Percentiles rank a stretch among this genome's conserved stretches.
Evolutionary conservation across 139 green algal genomes (phyloP).

Genomic region (Raphidocelis subcapitata): DNA sequence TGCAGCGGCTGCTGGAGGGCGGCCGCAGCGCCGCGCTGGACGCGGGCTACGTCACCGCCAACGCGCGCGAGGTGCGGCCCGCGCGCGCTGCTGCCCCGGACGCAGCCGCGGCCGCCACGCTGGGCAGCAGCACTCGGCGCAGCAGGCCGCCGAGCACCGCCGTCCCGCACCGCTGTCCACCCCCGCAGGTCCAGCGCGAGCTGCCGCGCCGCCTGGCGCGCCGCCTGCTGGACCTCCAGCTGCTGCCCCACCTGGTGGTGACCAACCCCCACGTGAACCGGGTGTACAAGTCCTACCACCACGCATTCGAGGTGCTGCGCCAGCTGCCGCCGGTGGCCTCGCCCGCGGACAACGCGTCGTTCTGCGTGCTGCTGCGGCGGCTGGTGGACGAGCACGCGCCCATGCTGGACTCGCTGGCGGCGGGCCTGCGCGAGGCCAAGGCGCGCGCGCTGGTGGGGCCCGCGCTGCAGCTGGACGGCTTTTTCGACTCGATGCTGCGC

Average conservation of each 20-base stretch:
- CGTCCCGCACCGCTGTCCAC: neutral
- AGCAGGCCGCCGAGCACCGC: neutral
- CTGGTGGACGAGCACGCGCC: constrained; percentile 86
- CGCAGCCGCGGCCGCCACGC: neutral
- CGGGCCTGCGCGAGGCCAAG: constrained; percentile 75
- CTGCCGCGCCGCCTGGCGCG: constrained; percentile 81
- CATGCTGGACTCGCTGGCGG: constrained; percentile 83
- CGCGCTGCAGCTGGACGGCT: constrained; percentile 77
- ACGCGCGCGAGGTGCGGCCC: too few species aligned
- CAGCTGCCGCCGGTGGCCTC: constrained; percentile 40
- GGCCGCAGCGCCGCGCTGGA: too few species aligned
- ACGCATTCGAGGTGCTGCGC: constrained; percentile 35
- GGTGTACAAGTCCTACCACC: constrained; percentile 78
- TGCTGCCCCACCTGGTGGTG: constrained; percentile 86
- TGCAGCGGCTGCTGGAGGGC: neutral
- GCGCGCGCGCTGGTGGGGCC: constrained; percentile 68
- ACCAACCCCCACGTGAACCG: constrained; percentile 89
- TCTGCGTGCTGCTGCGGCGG: constrained; percentile 69
- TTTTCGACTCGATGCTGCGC: constrained; percentile 75
- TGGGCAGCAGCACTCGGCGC: neutral
- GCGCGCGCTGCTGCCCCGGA: neutral
- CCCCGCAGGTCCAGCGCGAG: constrained; percentile 36
- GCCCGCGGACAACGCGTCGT: constrained; percentile 68
- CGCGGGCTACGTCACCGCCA: too few species aligned
- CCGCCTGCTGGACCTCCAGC: constrained; percentile 87